These are phyloP conservation scores for Penicillium riverlandense DNA, from an alignment of 495 filamentous ascomycete species.

Conservation along the genomic window DNA sequence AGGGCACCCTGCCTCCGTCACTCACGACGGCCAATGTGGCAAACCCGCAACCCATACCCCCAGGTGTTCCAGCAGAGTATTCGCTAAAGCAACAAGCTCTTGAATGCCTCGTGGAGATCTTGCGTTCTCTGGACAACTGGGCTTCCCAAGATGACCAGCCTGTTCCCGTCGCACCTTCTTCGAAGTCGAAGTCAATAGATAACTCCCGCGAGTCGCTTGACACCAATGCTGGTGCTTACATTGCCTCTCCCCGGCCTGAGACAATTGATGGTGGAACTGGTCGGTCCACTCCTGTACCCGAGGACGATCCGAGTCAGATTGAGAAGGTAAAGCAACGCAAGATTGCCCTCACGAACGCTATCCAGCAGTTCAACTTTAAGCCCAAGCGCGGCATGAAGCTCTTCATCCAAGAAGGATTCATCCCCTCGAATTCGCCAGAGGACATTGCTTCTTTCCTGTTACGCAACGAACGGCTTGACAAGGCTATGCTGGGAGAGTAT, in stretches of 20 bases:
- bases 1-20: constrained; percentile 76
- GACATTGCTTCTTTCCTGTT: constrained; percentile 84
- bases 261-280: constrained; percentile 52
- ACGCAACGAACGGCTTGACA: constrained; percentile 70
- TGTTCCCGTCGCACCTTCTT: constrained; percentile 35
- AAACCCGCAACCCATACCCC: constrained; percentile 38
- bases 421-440: constrained; percentile 62
- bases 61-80: constrained; percentile 74
- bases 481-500: constrained; percentile 87
- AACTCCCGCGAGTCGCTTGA: constrained; percentile 80
- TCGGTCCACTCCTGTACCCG: constrained; percentile 65
- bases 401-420: constrained; percentile 78
- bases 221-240: constrained; percentile 40
- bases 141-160: constrained; percentile 66
- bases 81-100: constrained; percentile 80
- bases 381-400: constrained; percentile 88
- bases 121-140: constrained; percentile 90
- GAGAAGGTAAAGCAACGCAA: constrained; percentile 92
- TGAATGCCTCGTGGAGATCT: constrained; percentile 77
- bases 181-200: constrained; percentile 63
- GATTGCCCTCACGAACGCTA: constrained; percentile 79
- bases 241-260: constrained; percentile 36
- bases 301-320: constrained; percentile 86
- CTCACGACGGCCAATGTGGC: constrained; percentile 70
- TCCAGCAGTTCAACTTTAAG: constrained; percentile 96